phyloP scores from a whole-genome alignment of 1,284 basidiomycete species.

The Lentinus polychrous region DNA sequence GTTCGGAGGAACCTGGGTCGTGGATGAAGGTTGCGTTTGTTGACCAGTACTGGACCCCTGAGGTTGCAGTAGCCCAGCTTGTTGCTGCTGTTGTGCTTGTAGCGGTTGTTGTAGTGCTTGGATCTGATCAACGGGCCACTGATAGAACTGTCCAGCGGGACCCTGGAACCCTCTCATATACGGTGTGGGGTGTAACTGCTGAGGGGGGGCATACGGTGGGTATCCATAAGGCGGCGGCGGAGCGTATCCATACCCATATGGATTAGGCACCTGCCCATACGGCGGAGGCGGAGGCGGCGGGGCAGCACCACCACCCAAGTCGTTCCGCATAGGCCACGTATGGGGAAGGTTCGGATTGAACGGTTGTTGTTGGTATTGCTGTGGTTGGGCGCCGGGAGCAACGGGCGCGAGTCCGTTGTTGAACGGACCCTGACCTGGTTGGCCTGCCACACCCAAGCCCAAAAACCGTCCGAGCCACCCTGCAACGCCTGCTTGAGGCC shows the following conservation, averaged over 20 bases:
- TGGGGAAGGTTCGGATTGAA: constrained; percentile 11
- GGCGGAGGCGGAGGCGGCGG: neutral
- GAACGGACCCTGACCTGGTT: constrained; percentile 13
- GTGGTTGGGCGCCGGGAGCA: constrained; percentile 11
- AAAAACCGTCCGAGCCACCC: constrained; percentile 46
- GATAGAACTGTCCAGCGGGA: constrained; percentile 19
- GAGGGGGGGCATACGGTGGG: constrained; percentile 22
- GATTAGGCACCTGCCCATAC: neutral
- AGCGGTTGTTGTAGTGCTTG: constrained; percentile 17
- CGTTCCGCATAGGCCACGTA: too few relatives aligned
- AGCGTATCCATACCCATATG: neutral
- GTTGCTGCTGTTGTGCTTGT: constrained; percentile 6
- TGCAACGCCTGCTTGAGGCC: constrained; percentile 12
- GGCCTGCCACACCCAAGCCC: too few relatives aligned
- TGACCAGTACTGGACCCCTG: constrained; percentile 4
- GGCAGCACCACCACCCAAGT: constrained; percentile 18
- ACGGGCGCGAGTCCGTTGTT: constrained; percentile 13
- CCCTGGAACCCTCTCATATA: constrained; percentile 29
- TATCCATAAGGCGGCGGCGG: constrained; percentile 10
- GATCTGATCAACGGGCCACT: constrained; percentile 40
- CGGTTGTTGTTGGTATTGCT: constrained; percentile 15
- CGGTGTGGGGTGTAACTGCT: constrained; percentile 26
- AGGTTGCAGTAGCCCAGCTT: constrained; percentile 9
- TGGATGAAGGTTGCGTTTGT: constrained; percentile 7
- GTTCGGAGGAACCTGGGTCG: constrained; percentile 8